A percentile compares a stretch with the other conserved stretches of the same genome.
Conservation (phyloP, 1,139 yeast species). For the Lodderomyces margitis region DNA sequence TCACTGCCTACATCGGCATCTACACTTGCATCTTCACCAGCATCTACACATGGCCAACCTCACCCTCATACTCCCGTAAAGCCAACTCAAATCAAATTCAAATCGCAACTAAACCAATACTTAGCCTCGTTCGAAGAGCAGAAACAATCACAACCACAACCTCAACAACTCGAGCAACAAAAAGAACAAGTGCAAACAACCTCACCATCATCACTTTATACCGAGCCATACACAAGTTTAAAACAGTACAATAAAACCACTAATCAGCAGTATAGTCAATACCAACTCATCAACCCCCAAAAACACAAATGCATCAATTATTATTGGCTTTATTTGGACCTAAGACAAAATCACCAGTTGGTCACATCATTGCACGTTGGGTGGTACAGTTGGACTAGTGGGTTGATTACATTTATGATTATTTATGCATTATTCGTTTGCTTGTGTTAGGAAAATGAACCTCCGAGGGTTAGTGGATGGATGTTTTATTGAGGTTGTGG, state of each 20-base stretch:
- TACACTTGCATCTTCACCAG: too few species aligned
- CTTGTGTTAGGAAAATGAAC: too few species aligned
- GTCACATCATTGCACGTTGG: not conserved
- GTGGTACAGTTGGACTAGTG: constrained; percentile 1
- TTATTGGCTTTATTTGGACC: constrained; percentile 2
- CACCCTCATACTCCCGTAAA: not conserved
- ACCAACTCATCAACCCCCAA: not conserved
- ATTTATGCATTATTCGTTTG: not conserved
- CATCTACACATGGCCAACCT: too few species aligned
- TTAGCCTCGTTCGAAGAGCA: not conserved
- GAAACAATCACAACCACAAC: too few species aligned
- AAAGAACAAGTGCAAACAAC: too few species aligned
- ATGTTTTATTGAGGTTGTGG: too few species aligned
- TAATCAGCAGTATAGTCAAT: not conserved
- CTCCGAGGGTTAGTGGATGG: too few species aligned
- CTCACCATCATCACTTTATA: too few species aligned
- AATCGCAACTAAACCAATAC: constrained; percentile 4
- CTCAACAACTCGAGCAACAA: too few species aligned
- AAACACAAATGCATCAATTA: not conserved
- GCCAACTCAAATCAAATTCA: constrained; percentile 2
- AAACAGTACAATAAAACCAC: not conserved
- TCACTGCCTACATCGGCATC: too few species aligned
- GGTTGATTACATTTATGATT: not conserved
- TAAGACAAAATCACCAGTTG: not conserved
- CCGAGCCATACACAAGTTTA: not conserved